These are phyloP conservation scores for Wickerhamomyces sp. DNA, from an alignment of 1,139 yeast species.

Conservation along the genomic window DNA sequence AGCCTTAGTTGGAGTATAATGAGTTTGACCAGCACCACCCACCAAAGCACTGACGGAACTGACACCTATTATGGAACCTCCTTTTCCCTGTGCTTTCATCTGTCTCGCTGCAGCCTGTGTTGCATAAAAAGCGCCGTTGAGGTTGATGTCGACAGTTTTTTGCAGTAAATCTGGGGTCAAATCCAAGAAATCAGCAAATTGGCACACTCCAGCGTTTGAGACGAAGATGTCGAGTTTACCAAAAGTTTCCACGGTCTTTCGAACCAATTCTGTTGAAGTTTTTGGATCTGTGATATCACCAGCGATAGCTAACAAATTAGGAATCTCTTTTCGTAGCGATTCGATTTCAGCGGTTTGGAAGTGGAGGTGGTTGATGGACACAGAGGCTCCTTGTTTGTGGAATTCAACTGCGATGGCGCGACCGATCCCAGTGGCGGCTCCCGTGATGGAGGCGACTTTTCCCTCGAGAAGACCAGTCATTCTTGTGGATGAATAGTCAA, in stretches of 20 bases:
- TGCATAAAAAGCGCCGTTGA: conserved; percentile 40
- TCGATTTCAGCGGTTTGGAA: conserved; percentile 24
- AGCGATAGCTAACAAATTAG: conserved; percentile 30
- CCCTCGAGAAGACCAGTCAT: conserved; percentile 19
- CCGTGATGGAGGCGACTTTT: conserved; percentile 29
- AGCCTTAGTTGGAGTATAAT: conserved; percentile 44
- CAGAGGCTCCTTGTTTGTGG: conserved; percentile 17
- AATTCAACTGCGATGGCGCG: conserved; percentile 31
- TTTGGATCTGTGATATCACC: conserved; percentile 39
- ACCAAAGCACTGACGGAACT: conserved; percentile 38
- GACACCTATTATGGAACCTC: conserved; percentile 41
- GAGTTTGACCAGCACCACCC: conserved; percentile 36
- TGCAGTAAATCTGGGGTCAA: conserved; percentile 30
- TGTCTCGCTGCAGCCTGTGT: conserved; percentile 43
- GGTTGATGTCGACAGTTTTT: conserved; percentile 32
- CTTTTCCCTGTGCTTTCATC: conserved; percentile 39
- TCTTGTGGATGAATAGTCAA: background rate
- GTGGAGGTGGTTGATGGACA: conserved; percentile 27
- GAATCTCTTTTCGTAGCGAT: conserved; percentile 25
- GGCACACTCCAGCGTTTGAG: conserved; percentile 43
- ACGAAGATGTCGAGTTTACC: conserved; percentile 39
- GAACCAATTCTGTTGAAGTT: conserved; percentile 32
- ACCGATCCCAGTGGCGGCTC: conserved; percentile 38
- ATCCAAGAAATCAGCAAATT: conserved; percentile 31
- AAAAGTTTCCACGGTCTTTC: conserved; percentile 31